Base-by-base conservation (phyloP, 2,329 filamentous ascomycete species). In the Mycocentrospora acerina region DNA sequence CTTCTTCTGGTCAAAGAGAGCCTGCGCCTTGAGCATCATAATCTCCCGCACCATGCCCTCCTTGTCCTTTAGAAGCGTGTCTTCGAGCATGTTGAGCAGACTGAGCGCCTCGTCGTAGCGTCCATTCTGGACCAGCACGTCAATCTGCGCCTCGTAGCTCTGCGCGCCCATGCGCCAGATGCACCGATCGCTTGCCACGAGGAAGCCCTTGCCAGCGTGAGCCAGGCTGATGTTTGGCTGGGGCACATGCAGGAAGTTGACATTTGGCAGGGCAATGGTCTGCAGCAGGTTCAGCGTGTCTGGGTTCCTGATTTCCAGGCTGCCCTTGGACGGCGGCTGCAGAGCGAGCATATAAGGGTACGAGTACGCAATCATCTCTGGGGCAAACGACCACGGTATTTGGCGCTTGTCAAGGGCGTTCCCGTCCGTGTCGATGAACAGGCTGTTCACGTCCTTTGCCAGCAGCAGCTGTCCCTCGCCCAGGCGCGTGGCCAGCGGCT, bases 101-200 rank as follows among this genome's bases (percentile, higher is more conserved):
- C 90, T 96, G 46, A 97, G 86, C 0, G 91, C 91, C 68, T 98
- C 94, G 55, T 98, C 91, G 37, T 90, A 88, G 44, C 81, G 79
- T 8, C 78, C 81, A 43, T 79, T 80, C 14, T 83, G 78, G 1
- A 95, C 82, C 17, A 98, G 76, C 50, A 93, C 82, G 43, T 90
- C 81, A 15, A 97, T 82, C 62, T 98, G 93, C 2, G 83, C 82
- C 63, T 95, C 88, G 60, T 98, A 98, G 51, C 90, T 86, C 25
- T 90, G 82, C 3, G 91, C 87, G 48, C 84, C 88, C 93, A 98
- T 97, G 55, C 93, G 86, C 93, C 93, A 98, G 25, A 98, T 87
- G 24, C 80, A 86, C 29, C 93, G 79, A 39, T 97, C 93, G 60
- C 91, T 96, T 14, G 86, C 85, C 35, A 97, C 90, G 42, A 97